Percentiles rank a stretch among this genome's conserved stretches.
Conservation (phyloP, 2,329 filamentous ascomycete genomes). For the Monosporascus sp. region DNA sequence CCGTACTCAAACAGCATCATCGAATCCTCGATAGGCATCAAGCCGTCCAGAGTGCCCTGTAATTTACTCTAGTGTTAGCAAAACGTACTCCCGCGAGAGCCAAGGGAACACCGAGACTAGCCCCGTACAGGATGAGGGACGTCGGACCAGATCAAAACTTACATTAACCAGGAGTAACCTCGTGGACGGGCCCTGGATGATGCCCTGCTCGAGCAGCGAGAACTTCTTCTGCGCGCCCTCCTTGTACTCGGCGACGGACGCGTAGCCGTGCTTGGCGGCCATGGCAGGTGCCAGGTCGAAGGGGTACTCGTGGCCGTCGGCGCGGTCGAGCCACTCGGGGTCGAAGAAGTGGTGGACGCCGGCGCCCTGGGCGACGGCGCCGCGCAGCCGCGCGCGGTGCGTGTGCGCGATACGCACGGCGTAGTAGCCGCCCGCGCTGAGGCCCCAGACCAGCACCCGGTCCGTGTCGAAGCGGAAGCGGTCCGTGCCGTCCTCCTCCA, state of each 20-base stretch:
- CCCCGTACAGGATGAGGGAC: not conserved
- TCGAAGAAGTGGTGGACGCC: slow-evolving; percentile 59
- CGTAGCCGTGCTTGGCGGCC: slow-evolving; percentile 58
- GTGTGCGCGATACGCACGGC: slow-evolving; percentile 63
- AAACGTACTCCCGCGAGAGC: not conserved
- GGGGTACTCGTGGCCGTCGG: slow-evolving; percentile 63
- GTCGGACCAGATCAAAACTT: slow-evolving; percentile 16
- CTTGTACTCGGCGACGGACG: slow-evolving; percentile 49
- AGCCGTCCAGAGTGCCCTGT: slow-evolving; percentile 55
- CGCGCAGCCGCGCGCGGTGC: slow-evolving; percentile 49
- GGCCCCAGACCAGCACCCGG: slow-evolving; percentile 57
- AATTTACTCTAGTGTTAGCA: not conserved
- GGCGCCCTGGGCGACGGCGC: slow-evolving; percentile 57
- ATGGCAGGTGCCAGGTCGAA: slow-evolving; percentile 52
- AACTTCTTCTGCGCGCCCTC: slow-evolving; percentile 54
- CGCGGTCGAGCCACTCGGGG: slow-evolving; percentile 53
- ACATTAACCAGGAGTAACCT: slow-evolving; percentile 58
- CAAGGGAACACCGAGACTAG: too few species aligned
- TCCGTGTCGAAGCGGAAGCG: slow-evolving; percentile 45
- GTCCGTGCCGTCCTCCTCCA: slow-evolving; percentile 30
- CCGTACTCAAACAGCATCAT: slow-evolving; percentile 61
- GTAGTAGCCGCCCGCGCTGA: slow-evolving; percentile 64
- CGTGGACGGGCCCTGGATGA: slow-evolving; percentile 50
- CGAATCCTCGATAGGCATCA: slow-evolving; percentile 65
- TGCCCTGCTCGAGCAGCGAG: slow-evolving; percentile 54